These are phyloP conservation scores for Heterobasidion occidentale DNA, from an alignment of 1,284 basidiomycete species.

Conservation along the genomic window DNA sequence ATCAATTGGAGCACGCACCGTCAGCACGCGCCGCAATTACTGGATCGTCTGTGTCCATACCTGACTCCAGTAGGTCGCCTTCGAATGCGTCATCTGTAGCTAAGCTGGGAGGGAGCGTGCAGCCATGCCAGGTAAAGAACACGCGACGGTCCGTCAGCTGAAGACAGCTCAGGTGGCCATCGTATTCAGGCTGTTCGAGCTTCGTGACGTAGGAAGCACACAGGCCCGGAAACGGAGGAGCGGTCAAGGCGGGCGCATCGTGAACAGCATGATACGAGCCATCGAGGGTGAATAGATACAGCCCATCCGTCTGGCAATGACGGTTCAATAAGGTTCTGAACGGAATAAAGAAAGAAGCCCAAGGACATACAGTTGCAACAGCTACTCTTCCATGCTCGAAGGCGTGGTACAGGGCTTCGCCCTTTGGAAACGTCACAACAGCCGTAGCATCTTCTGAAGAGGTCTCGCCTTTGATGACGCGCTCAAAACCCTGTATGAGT, in stretches of 20 bases:
- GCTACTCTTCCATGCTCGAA: slow-evolving; percentile 42
- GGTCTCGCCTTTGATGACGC: slow-evolving; percentile 25
- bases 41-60: neutral
- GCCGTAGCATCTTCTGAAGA: slow-evolving; percentile 29
- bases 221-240: slow-evolving; percentile 18
- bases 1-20: neutral
- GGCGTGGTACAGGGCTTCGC: slow-evolving; percentile 36
- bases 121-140: slow-evolving; percentile 38
- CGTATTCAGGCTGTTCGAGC: slow-evolving; percentile 26
- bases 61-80: neutral
- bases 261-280: slow-evolving; percentile 10
- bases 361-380: slow-evolving; percentile 38
- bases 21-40: neutral
- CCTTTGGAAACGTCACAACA: slow-evolving; percentile 15
- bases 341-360: neutral
- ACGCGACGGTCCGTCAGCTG: slow-evolving; percentile 49
- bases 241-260: neutral
- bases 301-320: neutral
- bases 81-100: neutral
- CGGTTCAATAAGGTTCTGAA: neutral
- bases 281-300: slow-evolving; percentile 18
- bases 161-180: slow-evolving; percentile 39
- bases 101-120: neutral
- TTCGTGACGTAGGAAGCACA: slow-evolving; percentile 26
- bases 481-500: slow-evolving; percentile 46